These are phyloP conservation scores for Ogataea naganishii DNA, from an alignment of 805 yeast species.

Conservation along the genomic window DNA sequence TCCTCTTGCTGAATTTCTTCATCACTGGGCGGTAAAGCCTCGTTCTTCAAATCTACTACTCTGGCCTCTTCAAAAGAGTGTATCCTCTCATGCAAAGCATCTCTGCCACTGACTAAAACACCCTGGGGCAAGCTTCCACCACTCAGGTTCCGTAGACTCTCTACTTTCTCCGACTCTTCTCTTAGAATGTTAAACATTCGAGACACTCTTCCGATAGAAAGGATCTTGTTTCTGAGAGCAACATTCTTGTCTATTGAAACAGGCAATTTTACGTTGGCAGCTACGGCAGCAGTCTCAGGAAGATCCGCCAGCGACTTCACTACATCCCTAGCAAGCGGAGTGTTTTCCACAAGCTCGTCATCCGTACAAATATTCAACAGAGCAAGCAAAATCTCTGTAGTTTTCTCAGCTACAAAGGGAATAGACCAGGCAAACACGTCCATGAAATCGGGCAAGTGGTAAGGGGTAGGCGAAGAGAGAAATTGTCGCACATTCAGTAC, in stretches of 20 bases:
- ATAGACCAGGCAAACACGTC: conserved; percentile 95
- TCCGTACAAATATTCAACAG: conserved; percentile 89
- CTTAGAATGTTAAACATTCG: conserved; percentile 85
- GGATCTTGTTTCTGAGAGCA: conserved; percentile 66
- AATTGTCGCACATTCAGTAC: conserved; percentile 93
- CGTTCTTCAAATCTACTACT: conserved; percentile 71
- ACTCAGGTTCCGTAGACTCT: conserved; percentile 62
- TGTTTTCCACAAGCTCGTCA: conserved; percentile 77
- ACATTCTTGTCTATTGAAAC: conserved; percentile 25
- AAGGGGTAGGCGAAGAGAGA: conserved; percentile 85
- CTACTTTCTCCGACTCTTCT: conserved; percentile 81
- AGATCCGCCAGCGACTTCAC: conserved; percentile 23
- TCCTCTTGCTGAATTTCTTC: conserved; percentile 43
- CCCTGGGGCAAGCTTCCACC: conserved; percentile 85
- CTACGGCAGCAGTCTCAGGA: conserved; percentile 7
- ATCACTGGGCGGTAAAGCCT: conserved; percentile 76
- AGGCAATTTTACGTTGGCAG: conserved; percentile 22
- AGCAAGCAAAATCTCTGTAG: conserved; percentile 84
- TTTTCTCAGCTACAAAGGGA: conserved; percentile 94
- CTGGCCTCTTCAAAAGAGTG: conserved; percentile 77
- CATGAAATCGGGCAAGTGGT: conserved; percentile 95
- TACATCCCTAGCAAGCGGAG: conserved; percentile 36
- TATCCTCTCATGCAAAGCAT: conserved; percentile 65
- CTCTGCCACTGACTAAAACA: conserved; percentile 72
- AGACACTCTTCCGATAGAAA: conserved; percentile 89